Percentiles rank a stretch among this genome's conserved stretches.
Evolutionary conservation across 768 basidiomycete genomes (phyloP).

Genomic region (Lentinula raphanica): DNA sequence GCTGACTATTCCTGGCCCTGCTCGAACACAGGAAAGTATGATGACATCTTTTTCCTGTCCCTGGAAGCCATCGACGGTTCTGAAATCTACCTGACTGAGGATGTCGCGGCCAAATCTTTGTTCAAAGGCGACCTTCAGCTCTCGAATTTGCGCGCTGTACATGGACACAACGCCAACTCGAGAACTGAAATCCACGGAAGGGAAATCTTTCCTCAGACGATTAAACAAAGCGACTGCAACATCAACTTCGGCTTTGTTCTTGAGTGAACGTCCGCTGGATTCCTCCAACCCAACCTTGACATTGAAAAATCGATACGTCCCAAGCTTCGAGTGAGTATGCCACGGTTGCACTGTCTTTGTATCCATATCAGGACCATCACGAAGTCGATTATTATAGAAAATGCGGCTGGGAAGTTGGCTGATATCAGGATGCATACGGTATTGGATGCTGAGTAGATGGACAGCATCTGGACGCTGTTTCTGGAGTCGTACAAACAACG

Average conservation of each 20-base stretch:
- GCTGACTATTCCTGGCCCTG: slow-evolving; percentile 74
- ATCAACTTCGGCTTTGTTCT: slow-evolving; percentile 69
- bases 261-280: slow-evolving; percentile 59
- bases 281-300: slow-evolving; percentile 68
- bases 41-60: slow-evolving; percentile 99
- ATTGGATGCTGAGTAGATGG: slow-evolving; percentile 94
- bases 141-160: slow-evolving; percentile 86
- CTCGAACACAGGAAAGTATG: slow-evolving; percentile 94
- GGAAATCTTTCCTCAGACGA: slow-evolving; percentile 61
- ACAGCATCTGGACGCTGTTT: slow-evolving; percentile 76
- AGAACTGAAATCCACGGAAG: slow-evolving; percentile 43
- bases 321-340: slow-evolving; percentile 76
- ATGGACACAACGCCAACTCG: slow-evolving; percentile 79
- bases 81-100: slow-evolving; percentile 75
- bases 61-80: slow-evolving; percentile 98
- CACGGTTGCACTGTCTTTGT: slow-evolving; percentile 77
- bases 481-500: slow-evolving; percentile 88
- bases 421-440: slow-evolving; percentile 98
- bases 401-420: slow-evolving; percentile 81
- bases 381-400: slow-evolving; percentile 77
- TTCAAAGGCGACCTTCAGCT: slow-evolving; percentile 66
- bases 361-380: slow-evolving; percentile 88
- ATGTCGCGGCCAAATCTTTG: slow-evolving; percentile 69
- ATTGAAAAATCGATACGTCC: slow-evolving; percentile 88
- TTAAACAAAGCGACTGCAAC: slow-evolving; percentile 75